Percentiles rank a stretch among this genome's conserved stretches.
phyloP scores from a whole-genome alignment of 140 eudicot species.

The Oenanthe javanica region DNA sequence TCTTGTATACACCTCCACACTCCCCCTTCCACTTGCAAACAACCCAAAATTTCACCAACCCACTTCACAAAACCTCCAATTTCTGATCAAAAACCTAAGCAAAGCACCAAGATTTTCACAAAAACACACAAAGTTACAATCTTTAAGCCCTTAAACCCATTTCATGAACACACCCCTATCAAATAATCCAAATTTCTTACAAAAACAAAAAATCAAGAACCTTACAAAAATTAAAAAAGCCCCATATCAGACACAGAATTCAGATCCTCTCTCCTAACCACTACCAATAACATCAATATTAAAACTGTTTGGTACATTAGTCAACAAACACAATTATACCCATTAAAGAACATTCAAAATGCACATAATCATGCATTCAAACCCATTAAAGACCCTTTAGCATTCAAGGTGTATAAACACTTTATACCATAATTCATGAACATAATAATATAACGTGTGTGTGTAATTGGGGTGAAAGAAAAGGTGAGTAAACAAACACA shows the following conservation, averaged over 20 bases:
- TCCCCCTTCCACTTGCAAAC: neutral
- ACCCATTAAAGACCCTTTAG: slow-evolving; percentile 3
- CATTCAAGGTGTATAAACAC: neutral
- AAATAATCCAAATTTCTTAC: neutral
- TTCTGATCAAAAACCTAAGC: neutral
- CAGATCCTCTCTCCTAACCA: slow-evolving; percentile 12
- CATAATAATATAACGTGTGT: neutral
- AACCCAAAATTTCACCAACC: slow-evolving; percentile 3
- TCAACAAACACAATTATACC: slow-evolving; percentile 24
- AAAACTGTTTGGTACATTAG: slow-evolving; percentile 25
- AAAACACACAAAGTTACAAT: neutral
- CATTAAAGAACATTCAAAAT: neutral
- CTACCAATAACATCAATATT: slow-evolving; percentile 28
- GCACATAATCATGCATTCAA: slow-evolving; percentile 15
- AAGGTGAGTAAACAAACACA: neutral
- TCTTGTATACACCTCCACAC: neutral
- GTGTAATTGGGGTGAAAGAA: neutral
- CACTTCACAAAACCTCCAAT: slow-evolving; percentile 9
- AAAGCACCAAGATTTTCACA: neutral
- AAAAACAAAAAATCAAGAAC: too few species aligned
- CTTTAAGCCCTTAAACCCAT: neutral
- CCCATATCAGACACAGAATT: neutral
- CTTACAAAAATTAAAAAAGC: too few species aligned
- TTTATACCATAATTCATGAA: neutral
- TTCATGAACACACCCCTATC: neutral